phyloP scores from a whole-genome alignment of 2,329 filamentous ascomycete species.

The Pestalotiopsis sp. region DNA sequence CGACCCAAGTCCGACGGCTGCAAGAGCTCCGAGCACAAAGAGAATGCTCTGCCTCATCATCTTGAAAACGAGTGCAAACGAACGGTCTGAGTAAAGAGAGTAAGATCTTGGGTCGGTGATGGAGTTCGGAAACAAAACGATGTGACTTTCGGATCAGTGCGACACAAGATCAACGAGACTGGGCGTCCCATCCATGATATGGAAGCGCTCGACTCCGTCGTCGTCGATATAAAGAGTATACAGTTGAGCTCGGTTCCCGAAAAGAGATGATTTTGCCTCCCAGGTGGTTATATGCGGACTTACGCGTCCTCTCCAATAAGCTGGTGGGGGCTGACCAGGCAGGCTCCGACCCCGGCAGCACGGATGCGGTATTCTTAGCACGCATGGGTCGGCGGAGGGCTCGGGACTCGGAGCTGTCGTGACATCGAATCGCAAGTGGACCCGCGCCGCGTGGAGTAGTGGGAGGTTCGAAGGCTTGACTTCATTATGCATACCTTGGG shows the following conservation, averaged over 20 bases:
- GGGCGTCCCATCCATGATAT: not conserved
- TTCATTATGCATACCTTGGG: not conserved
- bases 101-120: not conserved
- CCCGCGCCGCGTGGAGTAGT: not conserved
- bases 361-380: not conserved
- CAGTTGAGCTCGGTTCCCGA: not conserved
- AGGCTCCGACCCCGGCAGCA: not conserved
- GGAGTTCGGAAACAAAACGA: not conserved
- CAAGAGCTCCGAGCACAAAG: not conserved
- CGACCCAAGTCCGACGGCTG: not conserved
- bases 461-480: not conserved
- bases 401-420: not conserved
- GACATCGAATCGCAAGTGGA: not conserved
- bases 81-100: not conserved
- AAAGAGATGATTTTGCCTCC: not conserved
- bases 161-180: not conserved
- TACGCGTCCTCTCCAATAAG: not conserved
- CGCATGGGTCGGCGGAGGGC: not conserved
- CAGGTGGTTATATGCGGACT: not conserved
- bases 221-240: not conserved
- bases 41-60: not conserved
- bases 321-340: not conserved
- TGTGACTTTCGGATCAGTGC: not conserved
- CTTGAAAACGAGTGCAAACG: not conserved
- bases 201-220: not conserved